Conservation (phyloP, 1,139 yeast species). For the Magnusiomyces sp. region DNA sequence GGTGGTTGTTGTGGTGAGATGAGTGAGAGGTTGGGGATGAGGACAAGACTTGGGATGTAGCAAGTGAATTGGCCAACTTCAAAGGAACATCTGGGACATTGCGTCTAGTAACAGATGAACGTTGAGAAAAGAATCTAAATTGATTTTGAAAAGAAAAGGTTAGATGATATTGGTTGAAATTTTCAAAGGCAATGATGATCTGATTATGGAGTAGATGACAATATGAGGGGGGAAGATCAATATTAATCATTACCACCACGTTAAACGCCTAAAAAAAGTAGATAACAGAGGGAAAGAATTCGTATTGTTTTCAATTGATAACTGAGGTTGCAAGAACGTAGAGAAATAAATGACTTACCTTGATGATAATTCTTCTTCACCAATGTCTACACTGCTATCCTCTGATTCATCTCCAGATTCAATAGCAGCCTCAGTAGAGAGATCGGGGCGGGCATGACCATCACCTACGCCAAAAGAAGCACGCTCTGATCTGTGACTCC, state of each 20-base stretch:
- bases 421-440: background rate
- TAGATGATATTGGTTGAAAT: background rate
- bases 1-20: background rate
- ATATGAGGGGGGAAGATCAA: background rate
- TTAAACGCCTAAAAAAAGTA: background rate
- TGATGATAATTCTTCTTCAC: background rate
- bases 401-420: slow-evolving; percentile 4
- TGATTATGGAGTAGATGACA: background rate
- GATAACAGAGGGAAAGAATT: background rate
- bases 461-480: background rate
- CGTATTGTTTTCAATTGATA: background rate
- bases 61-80: slow-evolving; percentile 4
- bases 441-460: background rate
- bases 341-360: background rate
- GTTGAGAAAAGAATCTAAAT: background rate
- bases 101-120: background rate
- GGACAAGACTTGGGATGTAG: background rate
- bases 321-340: background rate
- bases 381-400: slow-evolving; percentile 1
- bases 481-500: background rate
- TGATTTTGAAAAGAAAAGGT: background rate
- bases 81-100: slow-evolving; percentile 1
- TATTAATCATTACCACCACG: background rate
- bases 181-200: background rate
- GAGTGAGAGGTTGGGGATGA: background rate